A percentile compares a stretch with the other conserved stretches of the same genome.
Evolutionary conservation across 2,329 filamentous ascomycete genomes (phyloP).

Genomic region (Nemania bipapillata): DNA sequence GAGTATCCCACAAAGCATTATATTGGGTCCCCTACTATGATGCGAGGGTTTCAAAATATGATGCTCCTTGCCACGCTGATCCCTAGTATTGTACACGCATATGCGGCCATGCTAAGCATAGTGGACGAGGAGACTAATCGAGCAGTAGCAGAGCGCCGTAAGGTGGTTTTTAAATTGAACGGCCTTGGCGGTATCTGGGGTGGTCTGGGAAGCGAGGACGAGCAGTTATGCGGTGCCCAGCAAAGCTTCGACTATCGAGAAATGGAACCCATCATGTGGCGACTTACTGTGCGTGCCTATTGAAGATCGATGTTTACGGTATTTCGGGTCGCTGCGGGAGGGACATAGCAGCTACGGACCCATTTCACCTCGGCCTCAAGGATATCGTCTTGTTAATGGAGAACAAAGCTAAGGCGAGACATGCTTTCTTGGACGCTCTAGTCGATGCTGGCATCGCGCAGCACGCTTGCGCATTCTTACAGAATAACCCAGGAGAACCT

Average conservation of each 20-base stretch:
- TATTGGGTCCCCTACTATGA: constrained; percentile 51
- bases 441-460: constrained; percentile 54
- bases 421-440: constrained; percentile 62
- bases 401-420: constrained; percentile 60
- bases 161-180: constrained; percentile 59
- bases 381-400: constrained; percentile 67
- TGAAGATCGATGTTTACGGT: constrained; percentile 69
- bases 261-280: constrained; percentile 66
- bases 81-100: constrained; percentile 67
- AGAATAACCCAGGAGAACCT: constrained; percentile 51
- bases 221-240: constrained; percentile 44
- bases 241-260: constrained; percentile 56
- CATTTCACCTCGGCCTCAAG: constrained; percentile 61
- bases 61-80: constrained; percentile 69
- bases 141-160: constrained; percentile 57
- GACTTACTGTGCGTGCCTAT: constrained; percentile 63
- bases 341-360: constrained; percentile 35
- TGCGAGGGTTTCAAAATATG: constrained; percentile 66
- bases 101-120: constrained; percentile 64
- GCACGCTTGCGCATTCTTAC: constrained; percentile 44
- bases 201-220: background rate
- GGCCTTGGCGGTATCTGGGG: constrained; percentile 64
- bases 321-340: constrained; percentile 43
- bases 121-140: constrained; percentile 63
- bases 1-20: constrained; percentile 44